phyloP scores from a whole-genome alignment of 2,329 filamentous ascomycete genomes.

The Penicillium occitanis region DNA sequence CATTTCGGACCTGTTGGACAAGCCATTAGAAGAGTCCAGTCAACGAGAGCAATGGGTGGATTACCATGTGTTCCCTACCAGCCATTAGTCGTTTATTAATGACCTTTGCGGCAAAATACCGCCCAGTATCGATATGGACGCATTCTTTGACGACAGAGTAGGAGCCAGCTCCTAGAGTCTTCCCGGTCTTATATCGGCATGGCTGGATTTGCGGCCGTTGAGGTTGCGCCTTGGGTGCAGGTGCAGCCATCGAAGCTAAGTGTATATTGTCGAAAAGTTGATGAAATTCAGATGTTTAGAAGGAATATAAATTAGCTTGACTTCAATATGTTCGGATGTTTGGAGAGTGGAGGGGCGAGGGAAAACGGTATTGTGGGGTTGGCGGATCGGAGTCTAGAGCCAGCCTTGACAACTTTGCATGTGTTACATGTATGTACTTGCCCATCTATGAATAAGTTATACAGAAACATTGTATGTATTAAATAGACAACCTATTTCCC shows the following conservation, averaged over 20 bases:
- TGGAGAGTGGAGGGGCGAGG: neutral
- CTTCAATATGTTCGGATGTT: neutral
- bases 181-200: constrained; percentile 97
- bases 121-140: constrained; percentile 94
- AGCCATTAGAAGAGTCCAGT: neutral
- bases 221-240: constrained; percentile 15
- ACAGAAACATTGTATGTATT: neutral
- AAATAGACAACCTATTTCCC: neutral
- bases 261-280: neutral
- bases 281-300: neutral
- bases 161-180: constrained; percentile 92
- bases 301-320: neutral
- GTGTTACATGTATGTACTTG: too few relatives aligned
- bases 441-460: neutral
- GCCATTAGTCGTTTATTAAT: constrained; percentile 99
- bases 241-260: constrained; percentile 13
- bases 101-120: constrained; percentile 98
- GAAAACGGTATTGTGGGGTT: constrained; percentile 1
- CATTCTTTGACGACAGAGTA: constrained; percentile 99
- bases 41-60: neutral
- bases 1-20: constrained; percentile 75
- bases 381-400: neutral
- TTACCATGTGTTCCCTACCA: constrained; percentile 94
- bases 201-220: constrained; percentile 74
- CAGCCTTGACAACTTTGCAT: neutral